Conservation (phyloP, 1,284 basidiomycete genomes). For the Apiotrichum mycotoxinovorans region DNA sequence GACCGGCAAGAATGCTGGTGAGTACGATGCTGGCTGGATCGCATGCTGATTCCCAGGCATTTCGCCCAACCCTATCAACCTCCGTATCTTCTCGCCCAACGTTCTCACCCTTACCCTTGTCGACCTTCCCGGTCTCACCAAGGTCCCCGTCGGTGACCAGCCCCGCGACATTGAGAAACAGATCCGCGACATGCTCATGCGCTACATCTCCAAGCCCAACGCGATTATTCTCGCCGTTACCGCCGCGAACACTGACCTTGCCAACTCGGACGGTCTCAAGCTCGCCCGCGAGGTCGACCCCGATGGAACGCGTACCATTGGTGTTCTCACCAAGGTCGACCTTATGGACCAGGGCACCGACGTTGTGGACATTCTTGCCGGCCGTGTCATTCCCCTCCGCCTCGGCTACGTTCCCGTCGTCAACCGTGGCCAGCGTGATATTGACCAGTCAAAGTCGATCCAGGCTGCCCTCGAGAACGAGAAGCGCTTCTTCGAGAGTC, state of each 20-base stretch:
- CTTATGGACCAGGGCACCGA: slow-evolving; percentile 97
- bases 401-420: slow-evolving; percentile 96
- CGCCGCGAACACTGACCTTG: slow-evolving; percentile 92
- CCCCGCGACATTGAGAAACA: slow-evolving; percentile 97
- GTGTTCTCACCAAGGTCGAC: slow-evolving; percentile 96
- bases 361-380: slow-evolving; percentile 96
- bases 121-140: slow-evolving; percentile 93
- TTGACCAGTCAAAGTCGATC: slow-evolving; percentile 83
- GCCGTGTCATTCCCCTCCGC: slow-evolving; percentile 87
- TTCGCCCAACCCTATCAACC: slow-evolving; percentile 91
- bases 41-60: slow-evolving; percentile 60
- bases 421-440: slow-evolving; percentile 95
- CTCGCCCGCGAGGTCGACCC: slow-evolving; percentile 94
- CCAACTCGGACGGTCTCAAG: slow-evolving; percentile 97
- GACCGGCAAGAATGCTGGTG: slow-evolving; percentile 88
- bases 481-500: slow-evolving; percentile 88
- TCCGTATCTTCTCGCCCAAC: slow-evolving; percentile 93
- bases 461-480: slow-evolving; percentile 80
- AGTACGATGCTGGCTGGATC: slow-evolving; percentile 13
- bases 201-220: slow-evolving; percentile 88
- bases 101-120: slow-evolving; percentile 95
- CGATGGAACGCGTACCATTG: slow-evolving; percentile 90
- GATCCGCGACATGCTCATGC: slow-evolving; percentile 92
- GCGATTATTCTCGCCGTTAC: slow-evolving; percentile 87
- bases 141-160: slow-evolving; percentile 93